Evolutionary conservation across 768 basidiomycete species (phyloP), one percentile per base, ranked within the genome.

Genomic region (Cyclocybe aegerita): DNA sequence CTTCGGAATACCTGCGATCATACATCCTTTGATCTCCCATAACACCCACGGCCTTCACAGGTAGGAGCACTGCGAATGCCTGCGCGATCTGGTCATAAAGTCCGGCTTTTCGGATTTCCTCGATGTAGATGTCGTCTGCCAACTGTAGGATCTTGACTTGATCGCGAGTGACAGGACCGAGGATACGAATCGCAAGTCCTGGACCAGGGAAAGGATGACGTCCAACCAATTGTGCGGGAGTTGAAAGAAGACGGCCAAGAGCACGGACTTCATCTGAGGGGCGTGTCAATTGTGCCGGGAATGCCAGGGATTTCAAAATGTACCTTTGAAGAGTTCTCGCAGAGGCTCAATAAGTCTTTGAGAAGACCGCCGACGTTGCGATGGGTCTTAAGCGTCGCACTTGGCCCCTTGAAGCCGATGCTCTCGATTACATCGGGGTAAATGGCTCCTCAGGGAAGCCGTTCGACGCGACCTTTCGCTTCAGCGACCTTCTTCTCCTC

Each of bases 381-480:
- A 67, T 99, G 97, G 2, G 97, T 98, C 79, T 99, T 99, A 78
- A 99, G 98, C 8, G 96, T 98, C 35, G 97, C 97, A 57, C 90
- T 93, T 0, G 97, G 97, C 2, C 97, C 97, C 72, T 98, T 98
- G 82, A 99, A 99, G 71, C 90, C 93, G 73, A 99, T 97, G 65
- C 90, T 93, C 76, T 99, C 97, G 65, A 98, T 99, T 51, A 99
- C 97, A 64, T 99, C 97, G 1, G 97, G 97, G 70, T 98, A 99
- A 11, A 99, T 79, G 0, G 97, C 98, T 4, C 97, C 97, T 70
- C 98, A 97, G 9, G 98, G 73, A 41, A 99, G 70, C 94, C 95
- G 98, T 65, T 98, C 97, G 32, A 98, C 93, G 61, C 85, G 83
- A 2, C 97, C 95, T 70, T 94, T 96, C 8, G 79, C 77, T 46